Base-by-base conservation (phyloP, 2,329 filamentous ascomycete genomes). In the Ophiocordyceps polyrhachis-furcata region DNA sequence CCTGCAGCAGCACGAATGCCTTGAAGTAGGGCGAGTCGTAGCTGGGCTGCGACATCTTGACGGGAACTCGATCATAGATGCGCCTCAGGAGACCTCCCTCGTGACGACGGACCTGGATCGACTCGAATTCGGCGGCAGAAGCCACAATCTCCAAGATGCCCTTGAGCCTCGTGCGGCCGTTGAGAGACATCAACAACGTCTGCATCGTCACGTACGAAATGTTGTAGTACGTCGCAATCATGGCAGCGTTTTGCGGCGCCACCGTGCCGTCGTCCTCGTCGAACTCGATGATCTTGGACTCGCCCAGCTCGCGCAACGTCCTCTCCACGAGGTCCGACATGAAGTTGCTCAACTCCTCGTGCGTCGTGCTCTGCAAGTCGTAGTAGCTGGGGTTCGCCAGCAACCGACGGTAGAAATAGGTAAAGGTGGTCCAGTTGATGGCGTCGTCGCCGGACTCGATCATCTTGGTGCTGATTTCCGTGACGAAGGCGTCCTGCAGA, bases 161-260 rank as follows among this genome's bases (percentile, higher is more conserved):
- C 72, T 98, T 98, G 51, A 98, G 76, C 68, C 94, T 96, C 4
- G 88, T 96, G 53, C 81, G 81, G 40, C 79, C 79, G 45, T 78
- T 88, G 42, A 98, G 73, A 14, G 91, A 98, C 46, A 98, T 71
- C 44, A 98, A 70, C 71, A 98, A 89, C 0, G 91, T 98, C 65
- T 98, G 89, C 88, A 98, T 98, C 3, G 91, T 98, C 61, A 94
- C 84, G 66, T 95, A 96, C 6, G 89, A 95, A 57, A 98, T 94
- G 63, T 95, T 96, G 73, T 98, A 98, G 70, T 98, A 96, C 1
- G 91, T 87, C 11, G 85, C 87, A 57, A 98, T 96, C 84, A 95
- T 95, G 52, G 91, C 91, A 2, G 89, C 83, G 61, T 98, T 96
- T 55, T 94, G 76, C 14, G 91, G 88, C 17, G 83, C 75, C 41